Evolutionary conservation across 176 grass and related monocot species (phyloP).

Genomic region (Aegilops sharonensis): DNA sequence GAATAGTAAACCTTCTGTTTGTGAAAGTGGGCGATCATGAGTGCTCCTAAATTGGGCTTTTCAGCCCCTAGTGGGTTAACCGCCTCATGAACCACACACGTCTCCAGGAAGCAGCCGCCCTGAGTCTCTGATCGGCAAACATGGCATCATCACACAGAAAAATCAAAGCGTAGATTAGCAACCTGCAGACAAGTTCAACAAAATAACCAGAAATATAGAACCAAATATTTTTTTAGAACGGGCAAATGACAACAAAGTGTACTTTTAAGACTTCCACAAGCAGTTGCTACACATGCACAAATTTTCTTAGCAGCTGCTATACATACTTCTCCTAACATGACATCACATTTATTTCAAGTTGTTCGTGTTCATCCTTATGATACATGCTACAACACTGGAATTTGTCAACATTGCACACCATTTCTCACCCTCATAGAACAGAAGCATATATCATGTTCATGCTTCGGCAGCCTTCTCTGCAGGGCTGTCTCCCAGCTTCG

Average conservation of each 20-base stretch:
- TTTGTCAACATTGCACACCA: slow-evolving; percentile 31
- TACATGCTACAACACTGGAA: slow-evolving; percentile 26
- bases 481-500: slow-evolving; percentile 3
- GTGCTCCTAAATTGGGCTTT: too few relatives aligned
- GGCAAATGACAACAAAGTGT: background rate
- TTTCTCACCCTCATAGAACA: background rate
- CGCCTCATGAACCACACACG: too few relatives aligned
- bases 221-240: background rate
- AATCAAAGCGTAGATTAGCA: background rate
- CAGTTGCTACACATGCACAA: background rate
- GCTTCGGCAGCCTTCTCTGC: slow-evolving; percentile 41
- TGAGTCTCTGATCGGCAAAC: background rate
- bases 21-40: too few relatives aligned
- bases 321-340: background rate
- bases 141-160: background rate
- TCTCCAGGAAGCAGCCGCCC: too few relatives aligned
- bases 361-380: slow-evolving; percentile 13
- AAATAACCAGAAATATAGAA: background rate
- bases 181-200: background rate
- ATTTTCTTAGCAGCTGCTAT: background rate
- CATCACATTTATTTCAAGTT: slow-evolving; percentile 38
- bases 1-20: too few relatives aligned
- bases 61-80: too few relatives aligned
- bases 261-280: background rate
- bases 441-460: background rate